Evolutionary conservation across 2,329 filamentous ascomycete genomes (phyloP).

Genomic region (Aspergillus viridinutans): DNA sequence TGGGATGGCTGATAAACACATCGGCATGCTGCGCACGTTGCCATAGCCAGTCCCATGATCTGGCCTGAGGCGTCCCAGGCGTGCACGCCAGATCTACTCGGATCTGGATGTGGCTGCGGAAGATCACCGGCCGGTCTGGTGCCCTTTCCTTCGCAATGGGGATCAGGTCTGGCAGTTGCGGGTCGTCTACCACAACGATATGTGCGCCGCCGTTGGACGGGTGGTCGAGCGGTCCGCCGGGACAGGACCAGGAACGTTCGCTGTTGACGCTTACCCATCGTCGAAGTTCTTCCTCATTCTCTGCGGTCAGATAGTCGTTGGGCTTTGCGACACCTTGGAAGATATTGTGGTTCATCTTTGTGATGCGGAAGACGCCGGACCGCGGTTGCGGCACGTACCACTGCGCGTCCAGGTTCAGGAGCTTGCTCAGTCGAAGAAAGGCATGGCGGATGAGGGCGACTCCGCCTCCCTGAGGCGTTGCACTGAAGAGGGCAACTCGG

Average conservation of each 20-base stretch:
- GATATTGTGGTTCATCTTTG: constrained; percentile 86
- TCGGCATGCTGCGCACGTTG: constrained; percentile 65
- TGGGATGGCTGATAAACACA: constrained; percentile 77
- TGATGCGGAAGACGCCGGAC: constrained; percentile 74
- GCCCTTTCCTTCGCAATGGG: constrained; percentile 67
- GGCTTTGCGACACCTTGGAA: constrained; percentile 71
- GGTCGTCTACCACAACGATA: constrained; percentile 74
- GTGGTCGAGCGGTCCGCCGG: constrained; percentile 62
- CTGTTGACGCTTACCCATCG: constrained; percentile 73
- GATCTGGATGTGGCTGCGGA: constrained; percentile 79
- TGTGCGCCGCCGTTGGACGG: constrained; percentile 69
- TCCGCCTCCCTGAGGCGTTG: constrained; percentile 75
- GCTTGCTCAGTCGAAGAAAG: constrained; percentile 64
- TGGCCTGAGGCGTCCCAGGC: constrained; percentile 62
- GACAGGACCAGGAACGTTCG: constrained; percentile 66
- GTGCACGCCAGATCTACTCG: constrained; percentile 66
- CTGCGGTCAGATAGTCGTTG: constrained; percentile 57
- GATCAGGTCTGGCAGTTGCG: constrained; percentile 77
- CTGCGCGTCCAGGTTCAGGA: constrained; percentile 63
- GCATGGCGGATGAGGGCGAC: constrained; percentile 80
- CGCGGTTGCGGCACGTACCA: constrained; percentile 75
- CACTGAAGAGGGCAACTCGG: constrained; percentile 74
- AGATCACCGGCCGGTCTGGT: constrained; percentile 71
- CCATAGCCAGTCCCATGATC: constrained; percentile 75
- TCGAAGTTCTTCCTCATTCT: constrained; percentile 59